phyloP scores from a whole-genome alignment of 495 filamentous ascomycete genomes.

The Neurospora sp. region DNA sequence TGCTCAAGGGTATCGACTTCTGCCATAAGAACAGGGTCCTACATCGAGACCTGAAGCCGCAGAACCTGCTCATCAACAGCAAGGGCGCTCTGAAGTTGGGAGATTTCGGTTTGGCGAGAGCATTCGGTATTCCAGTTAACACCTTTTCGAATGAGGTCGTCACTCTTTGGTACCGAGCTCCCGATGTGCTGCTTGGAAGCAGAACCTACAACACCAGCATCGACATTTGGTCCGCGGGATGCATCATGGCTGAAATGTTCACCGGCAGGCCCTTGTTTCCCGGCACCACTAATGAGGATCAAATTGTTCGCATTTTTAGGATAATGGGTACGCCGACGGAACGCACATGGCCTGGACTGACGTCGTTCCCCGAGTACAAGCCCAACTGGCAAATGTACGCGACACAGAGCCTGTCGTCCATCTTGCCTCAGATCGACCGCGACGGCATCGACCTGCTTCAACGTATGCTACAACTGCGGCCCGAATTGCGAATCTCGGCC shows the following conservation, averaged over 20 bases:
- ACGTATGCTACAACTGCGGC: constrained; percentile 84
- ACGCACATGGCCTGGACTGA: constrained; percentile 85
- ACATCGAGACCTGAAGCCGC: constrained; percentile 92
- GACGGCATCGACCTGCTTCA: constrained; percentile 76
- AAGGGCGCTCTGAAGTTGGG: constrained; percentile 89
- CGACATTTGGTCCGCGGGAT: constrained; percentile 95
- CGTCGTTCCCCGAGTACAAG: constrained; percentile 88
- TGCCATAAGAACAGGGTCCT: constrained; percentile 94
- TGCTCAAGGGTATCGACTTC: constrained; percentile 88
- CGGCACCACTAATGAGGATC: constrained; percentile 92
- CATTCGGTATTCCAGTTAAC: constrained; percentile 95
- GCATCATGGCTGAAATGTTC: constrained; percentile 99
- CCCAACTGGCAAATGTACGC: constrained; percentile 85
- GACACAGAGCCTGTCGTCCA: constrained; percentile 78
- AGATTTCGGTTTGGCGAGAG: constrained; percentile 85
- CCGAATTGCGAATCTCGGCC: constrained; percentile 83
- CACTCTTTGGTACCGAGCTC: constrained; percentile 91
- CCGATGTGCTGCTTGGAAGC: constrained; percentile 82
- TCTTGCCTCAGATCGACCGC: constrained; percentile 83
- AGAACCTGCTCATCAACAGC: constrained; percentile 90
- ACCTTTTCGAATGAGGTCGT: constrained; percentile 98
- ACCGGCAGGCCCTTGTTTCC: constrained; percentile 89
- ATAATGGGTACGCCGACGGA: constrained; percentile 95
- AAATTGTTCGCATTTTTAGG: constrained; percentile 89
- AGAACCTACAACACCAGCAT: constrained; percentile 95